Evolutionary conservation across 164 flowering plant species (phyloP), one percentile per base, ranked within the genome.

Genomic region (Echeveria elegans): DNA sequence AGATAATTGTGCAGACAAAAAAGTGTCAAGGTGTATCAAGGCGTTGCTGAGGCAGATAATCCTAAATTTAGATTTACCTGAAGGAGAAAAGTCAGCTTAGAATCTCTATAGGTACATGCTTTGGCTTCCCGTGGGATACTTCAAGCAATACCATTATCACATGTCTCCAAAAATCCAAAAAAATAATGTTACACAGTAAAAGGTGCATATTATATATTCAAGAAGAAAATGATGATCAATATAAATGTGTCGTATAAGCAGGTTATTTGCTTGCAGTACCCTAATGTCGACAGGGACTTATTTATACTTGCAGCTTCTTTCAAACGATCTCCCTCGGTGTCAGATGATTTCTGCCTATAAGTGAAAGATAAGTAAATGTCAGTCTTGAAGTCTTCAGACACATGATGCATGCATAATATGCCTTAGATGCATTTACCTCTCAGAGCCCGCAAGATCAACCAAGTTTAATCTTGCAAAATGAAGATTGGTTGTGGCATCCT

Each of bases 281-380:
- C 99, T 73, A 95, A 80, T 72, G 99, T 90, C 36, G 99, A 95
- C 78, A 95, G 95, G 4, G 99, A 95, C 69, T 92, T 95, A 81
- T 95, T 95, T 77, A 95, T 95, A 69, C 91, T 95, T 21, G 98
- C 87, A 63, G 99, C 99, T 83, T 95, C 99, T 74, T 90, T 95
- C 0, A 95, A 85, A 29, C 99, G 98, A 63, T 95, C 99, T 31
- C 99, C 99, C 82, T 95, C 99, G 64, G 99, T 98, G 28, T 98
- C 99, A 67, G 98, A 95, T 77, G 91, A 90, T 77, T 92, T 95
- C 68, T 95, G 99, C 86, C 99, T 95, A 77, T 23, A 24, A 21
- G n/a, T 6, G 9, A 50, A 9, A 50, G 37, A 21, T 5, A 10
- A 5, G 29, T 66, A n/a, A 28, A 65, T 31, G 6, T 15, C 23